Evolutionary conservation across 345 rosid genomes (phyloP).

Genomic region (Cardamine chenopodiifolia): DNA sequence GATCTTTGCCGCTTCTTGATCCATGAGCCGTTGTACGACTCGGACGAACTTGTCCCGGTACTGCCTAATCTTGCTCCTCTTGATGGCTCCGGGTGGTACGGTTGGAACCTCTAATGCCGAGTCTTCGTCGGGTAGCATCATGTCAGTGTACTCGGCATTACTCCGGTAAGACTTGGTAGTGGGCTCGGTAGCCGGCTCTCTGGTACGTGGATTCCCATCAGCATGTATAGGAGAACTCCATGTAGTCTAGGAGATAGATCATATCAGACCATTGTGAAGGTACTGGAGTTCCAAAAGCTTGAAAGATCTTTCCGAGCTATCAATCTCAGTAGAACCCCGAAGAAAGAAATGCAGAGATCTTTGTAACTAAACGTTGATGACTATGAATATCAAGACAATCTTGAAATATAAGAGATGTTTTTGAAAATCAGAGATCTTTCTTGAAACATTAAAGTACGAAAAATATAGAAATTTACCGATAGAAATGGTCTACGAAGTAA

Average conservation of each 20-base stretch:
- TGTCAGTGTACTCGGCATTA: no score
- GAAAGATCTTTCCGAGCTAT: slow-evolving; percentile 61
- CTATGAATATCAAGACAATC: not conserved
- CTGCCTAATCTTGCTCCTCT: no score
- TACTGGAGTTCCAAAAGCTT: slow-evolving; percentile 63
- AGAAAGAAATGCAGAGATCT: not conserved
- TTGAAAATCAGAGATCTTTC: not conserved
- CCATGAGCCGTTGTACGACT: no score
- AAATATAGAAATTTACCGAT: slow-evolving; percentile 39
- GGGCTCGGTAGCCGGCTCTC: no score
- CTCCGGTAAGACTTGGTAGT: no score
- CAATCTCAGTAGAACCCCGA: slow-evolving; percentile 61
- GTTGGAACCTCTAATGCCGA: no score
- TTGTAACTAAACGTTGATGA: not conserved
- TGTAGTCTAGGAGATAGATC: slow-evolving; percentile 60
- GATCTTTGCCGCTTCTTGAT: no score
- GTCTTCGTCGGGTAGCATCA: no score
- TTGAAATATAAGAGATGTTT: not conserved
- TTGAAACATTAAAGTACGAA: not conserved
- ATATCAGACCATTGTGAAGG: slow-evolving; percentile 61
- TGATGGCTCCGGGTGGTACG: no score
- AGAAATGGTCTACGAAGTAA: slow-evolving; percentile 58
- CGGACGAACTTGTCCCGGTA: no score
- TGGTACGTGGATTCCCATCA: no score
- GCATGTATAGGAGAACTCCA: slow-evolving; percentile 52